Evolutionary conservation across 441 rosid species (phyloP), one percentile per base, ranked within the genome.

Genomic region (Erodium chrysanthum): DNA sequence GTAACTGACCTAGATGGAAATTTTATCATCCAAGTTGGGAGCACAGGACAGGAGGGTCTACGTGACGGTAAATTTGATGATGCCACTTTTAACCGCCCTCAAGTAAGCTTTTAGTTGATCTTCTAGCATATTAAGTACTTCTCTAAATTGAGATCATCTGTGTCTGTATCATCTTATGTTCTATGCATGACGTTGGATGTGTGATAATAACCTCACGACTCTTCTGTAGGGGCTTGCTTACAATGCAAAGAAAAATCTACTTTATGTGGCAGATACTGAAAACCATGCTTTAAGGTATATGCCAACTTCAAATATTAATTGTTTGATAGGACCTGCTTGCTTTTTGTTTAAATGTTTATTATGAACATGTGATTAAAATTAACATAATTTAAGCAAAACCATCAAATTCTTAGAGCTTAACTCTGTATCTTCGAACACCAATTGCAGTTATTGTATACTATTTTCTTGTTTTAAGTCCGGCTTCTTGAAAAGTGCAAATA

Each of bases 211-310:
- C 44, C n/a, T 70, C 35, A 33, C 66, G 69, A 31, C 65, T 14
- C 81, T 72, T 81, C 64, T 76, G 40, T 77, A 93, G 98, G 98
- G 97, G 66, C 82, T 93, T 59, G 88, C 97, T 71, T 93, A 91
- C 78, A 93, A 91, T 79, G 76, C 90, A 52, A 91, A 89, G 86
- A 93, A 84, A 75, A 88, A 88, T 83, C 46, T 89, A 63, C 91
- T 93, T 22, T 93, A 89, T 78, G 95, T 91, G 66, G 97, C 96
- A 25, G 97, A 93, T 75, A 91, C 98, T 0, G 97, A 93, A 83
- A 93, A 89, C 70, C 98, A 93, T 76, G 97, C 97, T 80, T 78
- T 93, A 82, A 89, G 98, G 97, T 88, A 75, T 35, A 71, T 65
- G 42, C 46, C 29, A 42, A 61, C 66, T 69, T 66, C 46, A 64